Conservation (phyloP, 352 stramenopile species). For the Phytopythium kandeliae region DNA sequence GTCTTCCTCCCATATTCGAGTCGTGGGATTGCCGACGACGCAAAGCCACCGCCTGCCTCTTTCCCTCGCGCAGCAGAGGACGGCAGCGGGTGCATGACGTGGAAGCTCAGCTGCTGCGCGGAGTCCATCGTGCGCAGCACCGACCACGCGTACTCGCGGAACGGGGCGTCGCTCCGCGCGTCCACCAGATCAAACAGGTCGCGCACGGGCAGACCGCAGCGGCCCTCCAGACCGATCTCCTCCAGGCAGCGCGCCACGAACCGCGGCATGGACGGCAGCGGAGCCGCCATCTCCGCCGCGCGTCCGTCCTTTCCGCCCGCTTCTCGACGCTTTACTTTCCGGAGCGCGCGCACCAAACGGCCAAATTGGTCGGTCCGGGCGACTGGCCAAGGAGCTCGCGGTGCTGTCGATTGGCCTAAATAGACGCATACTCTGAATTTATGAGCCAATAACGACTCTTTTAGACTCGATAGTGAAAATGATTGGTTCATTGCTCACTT, state of each 20-base stretch:
- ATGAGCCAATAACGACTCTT: too few relatives aligned
- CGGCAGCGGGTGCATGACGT: constrained; percentile 44
- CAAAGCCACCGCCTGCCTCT: neutral
- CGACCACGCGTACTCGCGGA: constrained; percentile 52
- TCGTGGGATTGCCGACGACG: neutral
- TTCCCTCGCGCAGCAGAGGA: neutral
- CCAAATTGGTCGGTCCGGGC: too few relatives aligned
- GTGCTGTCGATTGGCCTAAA: too few relatives aligned
- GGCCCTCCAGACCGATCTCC: constrained; percentile 73
- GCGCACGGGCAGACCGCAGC: constrained; percentile 55
- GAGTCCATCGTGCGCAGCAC: constrained; percentile 49
- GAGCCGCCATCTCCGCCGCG: neutral
- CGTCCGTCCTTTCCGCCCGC: neutral
- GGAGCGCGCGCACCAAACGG: neutral
- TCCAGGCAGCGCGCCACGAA: constrained; percentile 77
- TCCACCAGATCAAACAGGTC: constrained; percentile 61
- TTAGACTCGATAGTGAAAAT: too few relatives aligned
- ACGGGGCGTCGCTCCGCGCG: constrained; percentile 39
- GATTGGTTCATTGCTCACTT: neutral
- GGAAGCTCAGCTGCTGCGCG: constrained; percentile 43
- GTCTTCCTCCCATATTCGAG: neutral
- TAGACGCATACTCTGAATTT: too few relatives aligned
- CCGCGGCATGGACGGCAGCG: constrained; percentile 37
- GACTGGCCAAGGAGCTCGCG: too few relatives aligned
- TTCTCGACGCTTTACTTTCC: too few relatives aligned